A percentile compares a stretch with the other conserved stretches of the same genome.
These are phyloP conservation scores for Wickerhamomyces strasburgensis DNA, from an alignment of 805 yeast genomes.

Conservation along the genomic window DNA sequence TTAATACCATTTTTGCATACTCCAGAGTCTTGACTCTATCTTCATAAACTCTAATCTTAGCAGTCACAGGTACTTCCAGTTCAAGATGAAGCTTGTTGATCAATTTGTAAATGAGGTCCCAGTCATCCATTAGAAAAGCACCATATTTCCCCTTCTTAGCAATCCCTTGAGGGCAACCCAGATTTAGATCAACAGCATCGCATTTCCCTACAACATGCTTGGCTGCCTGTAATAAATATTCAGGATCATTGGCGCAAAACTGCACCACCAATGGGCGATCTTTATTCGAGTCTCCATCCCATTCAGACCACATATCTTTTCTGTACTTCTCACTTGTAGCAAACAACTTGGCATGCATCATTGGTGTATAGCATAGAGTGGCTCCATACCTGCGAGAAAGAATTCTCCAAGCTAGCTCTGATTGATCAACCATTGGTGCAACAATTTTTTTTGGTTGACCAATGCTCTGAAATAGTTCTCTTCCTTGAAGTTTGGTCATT, in stretches of 20 bases:
- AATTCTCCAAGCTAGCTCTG: conserved; percentile 93
- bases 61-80: conserved; percentile 84
- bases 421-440: conserved; percentile 98
- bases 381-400: conserved; percentile 88
- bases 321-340: conserved; percentile 82
- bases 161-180: conserved; percentile 98
- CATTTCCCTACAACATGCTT: conserved; percentile 72
- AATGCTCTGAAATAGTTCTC: conserved; percentile 62
- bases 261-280: conserved; percentile 93
- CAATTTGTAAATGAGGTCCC: conserved; percentile 73
- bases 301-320: conserved; percentile 59
- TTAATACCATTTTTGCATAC: conserved; percentile 83
- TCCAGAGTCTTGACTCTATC: conserved; percentile 76
- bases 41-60: conserved; percentile 87
- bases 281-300: conserved; percentile 62
- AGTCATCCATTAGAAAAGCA: conserved; percentile 93
- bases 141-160: conserved; percentile 95
- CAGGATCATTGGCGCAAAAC: conserved; percentile 95
- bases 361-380: conserved; percentile 90
- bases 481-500: conserved; percentile 42
- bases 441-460: conserved; percentile 80
- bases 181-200: conserved; percentile 92
- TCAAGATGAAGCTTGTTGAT: conserved; percentile 71
- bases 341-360: conserved; percentile 90
- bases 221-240: conserved; percentile 76